These are phyloP conservation scores for Cladophialophora psammophila DNA, from an alignment of 2,329 filamentous ascomycete species.

Conservation along the genomic window DNA sequence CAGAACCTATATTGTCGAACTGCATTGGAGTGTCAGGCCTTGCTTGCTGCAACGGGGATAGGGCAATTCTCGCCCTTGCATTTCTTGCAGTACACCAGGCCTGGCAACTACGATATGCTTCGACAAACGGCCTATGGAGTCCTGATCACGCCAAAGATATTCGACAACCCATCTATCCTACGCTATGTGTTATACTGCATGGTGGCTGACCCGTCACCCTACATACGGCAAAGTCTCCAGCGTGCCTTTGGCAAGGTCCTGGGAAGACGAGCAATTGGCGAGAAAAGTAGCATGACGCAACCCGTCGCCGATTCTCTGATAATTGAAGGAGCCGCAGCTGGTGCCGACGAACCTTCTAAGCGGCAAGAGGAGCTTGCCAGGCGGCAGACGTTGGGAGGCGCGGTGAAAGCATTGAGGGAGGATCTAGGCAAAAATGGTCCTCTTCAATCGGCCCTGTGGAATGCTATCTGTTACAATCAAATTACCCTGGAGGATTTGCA, in stretches of 20 bases:
- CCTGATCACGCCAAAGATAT: constrained; percentile 63
- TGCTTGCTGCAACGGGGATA: constrained; percentile 62
- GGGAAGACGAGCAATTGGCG: constrained; percentile 66
- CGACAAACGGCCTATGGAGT: constrained; percentile 66
- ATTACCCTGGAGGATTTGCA: constrained; percentile 62
- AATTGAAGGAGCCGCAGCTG: constrained; percentile 63
- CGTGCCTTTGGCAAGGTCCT: constrained; percentile 62
- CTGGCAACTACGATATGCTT: constrained; percentile 66
- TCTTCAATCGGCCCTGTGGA: constrained; percentile 63
- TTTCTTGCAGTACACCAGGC: constrained; percentile 67
- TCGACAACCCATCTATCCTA: constrained; percentile 59
- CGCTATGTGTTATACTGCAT: constrained; percentile 65
- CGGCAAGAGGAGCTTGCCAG: constrained; percentile 63
- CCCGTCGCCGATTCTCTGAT: constrained; percentile 54
- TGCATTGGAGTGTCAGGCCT: constrained; percentile 65
- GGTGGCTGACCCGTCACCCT: constrained; percentile 64
- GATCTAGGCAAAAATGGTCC: constrained; percentile 58
- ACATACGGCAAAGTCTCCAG: constrained; percentile 62
- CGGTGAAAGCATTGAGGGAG: constrained; percentile 62
- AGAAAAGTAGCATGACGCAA: constrained; percentile 60
- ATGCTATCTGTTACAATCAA: constrained; percentile 60
- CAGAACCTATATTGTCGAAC: constrained; percentile 70
- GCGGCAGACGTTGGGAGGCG: constrained; percentile 64
- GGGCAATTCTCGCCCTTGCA: constrained; percentile 62
- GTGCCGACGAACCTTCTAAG: constrained; percentile 42